A percentile compares a stretch with the other conserved stretches of the same genome.
phyloP scores from a whole-genome alignment of 306 rosid species.

The Begonia loranthoides region DNA sequence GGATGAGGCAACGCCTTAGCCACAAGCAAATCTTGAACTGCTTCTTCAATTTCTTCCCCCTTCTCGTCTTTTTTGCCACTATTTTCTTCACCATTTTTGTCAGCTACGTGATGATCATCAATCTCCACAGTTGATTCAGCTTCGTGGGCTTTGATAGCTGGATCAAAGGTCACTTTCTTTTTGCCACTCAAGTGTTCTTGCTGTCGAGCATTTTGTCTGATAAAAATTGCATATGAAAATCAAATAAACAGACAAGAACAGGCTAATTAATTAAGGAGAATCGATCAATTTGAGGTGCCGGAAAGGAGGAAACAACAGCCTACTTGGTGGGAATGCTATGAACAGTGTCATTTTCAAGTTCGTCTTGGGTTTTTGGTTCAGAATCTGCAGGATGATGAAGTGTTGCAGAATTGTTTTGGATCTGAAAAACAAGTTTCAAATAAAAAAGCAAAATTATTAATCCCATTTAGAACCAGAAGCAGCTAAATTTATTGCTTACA shows the following conservation, averaged over 20 bases:
- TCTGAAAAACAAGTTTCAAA: no score
- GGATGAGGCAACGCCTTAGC: slow-evolving; percentile 6
- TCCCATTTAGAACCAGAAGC: no score
- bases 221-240: background rate
- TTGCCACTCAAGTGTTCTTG: slow-evolving; percentile 10
- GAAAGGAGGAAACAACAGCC: no score
- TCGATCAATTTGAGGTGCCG: background rate
- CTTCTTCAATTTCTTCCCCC: slow-evolving; percentile 1
- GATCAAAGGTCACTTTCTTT: slow-evolving; percentile 17
- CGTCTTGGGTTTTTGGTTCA: no score
- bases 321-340: no score
- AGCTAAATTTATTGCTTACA: no score
- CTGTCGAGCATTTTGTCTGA: slow-evolving; percentile 28
- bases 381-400: no score
- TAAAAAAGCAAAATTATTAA: no score
- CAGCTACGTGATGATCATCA: slow-evolving; percentile 6
- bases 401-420: no score
- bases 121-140: slow-evolving; percentile 12
- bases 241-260: background rate
- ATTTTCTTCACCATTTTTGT: slow-evolving; percentile 9
- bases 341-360: no score
- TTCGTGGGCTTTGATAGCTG: slow-evolving; percentile 9
- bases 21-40: slow-evolving; percentile 3
- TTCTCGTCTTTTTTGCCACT: slow-evolving; percentile 12
- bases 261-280: background rate